A percentile compares a stretch with the other conserved stretches of the same genome.
phyloP scores from a whole-genome alignment of 2,329 filamentous ascomycete genomes.

The Curvularia lunata region DNA sequence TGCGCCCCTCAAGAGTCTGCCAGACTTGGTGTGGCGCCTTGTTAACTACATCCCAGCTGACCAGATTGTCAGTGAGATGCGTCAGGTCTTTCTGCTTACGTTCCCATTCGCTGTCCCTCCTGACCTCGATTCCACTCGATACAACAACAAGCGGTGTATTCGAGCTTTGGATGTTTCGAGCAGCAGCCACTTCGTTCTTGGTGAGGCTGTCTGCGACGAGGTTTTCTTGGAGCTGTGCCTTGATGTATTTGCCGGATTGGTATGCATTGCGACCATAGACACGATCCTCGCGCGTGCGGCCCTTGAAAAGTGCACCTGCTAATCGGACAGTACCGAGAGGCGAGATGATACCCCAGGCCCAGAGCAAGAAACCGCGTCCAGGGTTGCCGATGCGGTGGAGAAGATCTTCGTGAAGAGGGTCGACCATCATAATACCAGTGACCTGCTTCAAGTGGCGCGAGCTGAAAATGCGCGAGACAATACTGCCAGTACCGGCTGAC shows the following conservation, averaged over 20 bases:
- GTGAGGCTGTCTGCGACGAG: slow-evolving; percentile 85
- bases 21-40: slow-evolving; percentile 87
- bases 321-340: slow-evolving; percentile 85
- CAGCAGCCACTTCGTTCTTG: slow-evolving; percentile 79
- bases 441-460: slow-evolving; percentile 78
- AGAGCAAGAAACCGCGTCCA: slow-evolving; percentile 79
- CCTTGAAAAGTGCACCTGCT: slow-evolving; percentile 79
- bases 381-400: slow-evolving; percentile 71
- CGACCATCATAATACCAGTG: slow-evolving; percentile 81
- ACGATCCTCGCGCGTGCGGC: slow-evolving; percentile 80
- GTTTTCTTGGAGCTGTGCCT: slow-evolving; percentile 90
- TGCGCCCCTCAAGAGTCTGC: slow-evolving; percentile 73
- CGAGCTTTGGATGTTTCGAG: slow-evolving; percentile 77
- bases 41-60: slow-evolving; percentile 85
- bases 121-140: slow-evolving; percentile 77
- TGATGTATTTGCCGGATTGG: slow-evolving; percentile 82
- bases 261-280: slow-evolving; percentile 81
- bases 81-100: slow-evolving; percentile 84
- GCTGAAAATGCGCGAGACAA: slow-evolving; percentile 91
- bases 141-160: slow-evolving; percentile 79
- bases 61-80: slow-evolving; percentile 76
- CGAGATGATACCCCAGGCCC: slow-evolving; percentile 83
- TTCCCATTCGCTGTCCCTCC: slow-evolving; percentile 75
- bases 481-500: slow-evolving; percentile 82
- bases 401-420: slow-evolving; percentile 87